Conservation (phyloP, 768 basidiomycete species). For the Cystobasidium tubakii region DNA sequence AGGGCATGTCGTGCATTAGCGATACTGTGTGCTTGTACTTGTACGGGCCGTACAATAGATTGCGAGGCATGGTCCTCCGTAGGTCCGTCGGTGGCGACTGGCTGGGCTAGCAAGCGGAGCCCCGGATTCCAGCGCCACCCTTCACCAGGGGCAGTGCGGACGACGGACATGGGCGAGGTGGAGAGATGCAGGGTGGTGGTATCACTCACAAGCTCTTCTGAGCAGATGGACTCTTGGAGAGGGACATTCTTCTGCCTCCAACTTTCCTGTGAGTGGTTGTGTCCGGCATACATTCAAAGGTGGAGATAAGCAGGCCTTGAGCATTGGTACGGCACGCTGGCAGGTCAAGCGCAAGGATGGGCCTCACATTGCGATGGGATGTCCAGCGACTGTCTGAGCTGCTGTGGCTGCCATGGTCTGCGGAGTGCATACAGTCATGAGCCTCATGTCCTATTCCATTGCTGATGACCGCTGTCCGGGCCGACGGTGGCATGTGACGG, state of each 20-base stretch:
- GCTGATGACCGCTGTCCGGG: too few relatives aligned
- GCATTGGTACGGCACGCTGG: background rate
- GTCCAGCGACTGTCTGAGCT: constrained; percentile 13
- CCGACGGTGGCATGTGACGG: too few relatives aligned
- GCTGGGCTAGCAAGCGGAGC: background rate
- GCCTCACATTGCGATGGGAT: constrained; percentile 8
- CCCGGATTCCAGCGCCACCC: constrained; percentile 9
- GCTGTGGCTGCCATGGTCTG: constrained; percentile 3
- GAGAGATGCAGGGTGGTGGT: background rate
- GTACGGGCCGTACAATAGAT: background rate
- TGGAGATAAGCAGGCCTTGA: constrained; percentile 11
- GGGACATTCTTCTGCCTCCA: constrained; percentile 20
- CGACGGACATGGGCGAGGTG: background rate
- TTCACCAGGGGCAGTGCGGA: too few relatives aligned
- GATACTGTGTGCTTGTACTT: too few relatives aligned
- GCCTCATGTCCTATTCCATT: background rate
- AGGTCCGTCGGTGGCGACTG: background rate
- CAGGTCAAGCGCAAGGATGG: background rate
- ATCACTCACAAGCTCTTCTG: constrained; percentile 20
- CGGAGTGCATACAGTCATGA: background rate
- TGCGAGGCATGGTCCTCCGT: background rate
- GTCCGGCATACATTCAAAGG: background rate
- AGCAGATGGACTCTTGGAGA: constrained; percentile 19
- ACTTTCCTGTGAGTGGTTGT: constrained; percentile 20
- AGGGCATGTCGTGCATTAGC: too few relatives aligned